These are phyloP conservation scores for Boletus subcaerulescens DNA, from an alignment of 768 basidiomycete species.

Conservation along the genomic window DNA sequence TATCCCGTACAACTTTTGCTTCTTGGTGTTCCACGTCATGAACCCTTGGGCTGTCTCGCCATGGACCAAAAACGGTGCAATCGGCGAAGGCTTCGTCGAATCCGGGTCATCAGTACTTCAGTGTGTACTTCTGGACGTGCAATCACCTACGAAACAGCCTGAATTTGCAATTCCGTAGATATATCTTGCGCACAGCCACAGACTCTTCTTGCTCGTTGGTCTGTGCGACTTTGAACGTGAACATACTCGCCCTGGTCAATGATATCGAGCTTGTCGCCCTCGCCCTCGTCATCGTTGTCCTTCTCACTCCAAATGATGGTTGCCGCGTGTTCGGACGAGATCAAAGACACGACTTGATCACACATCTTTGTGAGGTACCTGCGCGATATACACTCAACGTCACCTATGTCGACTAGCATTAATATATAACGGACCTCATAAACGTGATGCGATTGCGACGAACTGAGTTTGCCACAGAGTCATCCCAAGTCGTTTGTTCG, in stretches of 20 bases:
- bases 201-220: slow-evolving; percentile 55
- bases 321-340: no score
- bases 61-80: slow-evolving; percentile 31
- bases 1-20: neutral
- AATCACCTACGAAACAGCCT: slow-evolving; percentile 16
- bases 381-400: no score
- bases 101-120: slow-evolving; percentile 5
- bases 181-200: slow-evolving; percentile 31
- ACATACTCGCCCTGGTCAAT: slow-evolving; percentile 45
- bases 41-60: slow-evolving; percentile 44
- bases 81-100: neutral
- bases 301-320: no score
- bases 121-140: slow-evolving; percentile 2
- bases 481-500: no score
- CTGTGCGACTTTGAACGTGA: slow-evolving; percentile 52
- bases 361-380: no score
- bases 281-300: no score
- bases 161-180: no score
- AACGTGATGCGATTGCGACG: no score
- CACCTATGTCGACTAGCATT: no score
- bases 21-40: slow-evolving; percentile 25
- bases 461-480: no score
- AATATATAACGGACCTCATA: no score
- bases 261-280: slow-evolving; percentile 31
- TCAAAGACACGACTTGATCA: no score